Conservation (phyloP, 805 yeast genomes). For the Schizosaccharomyces lindneri region DNA sequence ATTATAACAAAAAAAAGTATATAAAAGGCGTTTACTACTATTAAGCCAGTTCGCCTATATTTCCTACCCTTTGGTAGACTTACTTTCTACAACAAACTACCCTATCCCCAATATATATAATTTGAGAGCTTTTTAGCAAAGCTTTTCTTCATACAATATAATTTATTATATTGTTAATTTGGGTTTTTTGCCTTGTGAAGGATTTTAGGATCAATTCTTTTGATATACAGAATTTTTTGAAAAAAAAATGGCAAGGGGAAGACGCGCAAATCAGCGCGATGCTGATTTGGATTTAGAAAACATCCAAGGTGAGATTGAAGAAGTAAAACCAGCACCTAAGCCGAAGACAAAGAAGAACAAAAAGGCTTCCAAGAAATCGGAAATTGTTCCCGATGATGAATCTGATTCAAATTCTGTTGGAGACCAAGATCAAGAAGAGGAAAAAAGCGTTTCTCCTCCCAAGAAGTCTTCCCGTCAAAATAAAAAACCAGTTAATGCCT, state of each 20-base stretch:
- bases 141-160: too few species aligned
- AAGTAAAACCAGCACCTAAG: neutral
- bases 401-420: neutral
- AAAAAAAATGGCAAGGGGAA: conserved; percentile 1
- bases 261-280: neutral
- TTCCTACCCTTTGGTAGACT: too few species aligned
- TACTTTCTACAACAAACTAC: too few species aligned
- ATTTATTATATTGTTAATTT: too few species aligned
- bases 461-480: neutral
- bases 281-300: neutral
- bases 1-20: too few species aligned
- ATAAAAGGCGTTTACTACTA: too few species aligned
- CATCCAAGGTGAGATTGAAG: neutral
- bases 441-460: neutral
- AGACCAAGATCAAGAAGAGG: neutral
- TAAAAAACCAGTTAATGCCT: neutral
- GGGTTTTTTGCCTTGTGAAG: too few species aligned
- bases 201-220: too few species aligned
- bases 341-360: neutral
- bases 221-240: neutral
- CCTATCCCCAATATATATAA: too few species aligned
- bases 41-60: too few species aligned
- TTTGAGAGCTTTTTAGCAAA: too few species aligned
- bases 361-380: neutral
- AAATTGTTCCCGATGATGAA: neutral